Percentiles rank a stretch among this genome's conserved stretches.
phyloP scores from a whole-genome alignment of 2,329 filamentous ascomycete species.

The Colletotrichum limetticola region DNA sequence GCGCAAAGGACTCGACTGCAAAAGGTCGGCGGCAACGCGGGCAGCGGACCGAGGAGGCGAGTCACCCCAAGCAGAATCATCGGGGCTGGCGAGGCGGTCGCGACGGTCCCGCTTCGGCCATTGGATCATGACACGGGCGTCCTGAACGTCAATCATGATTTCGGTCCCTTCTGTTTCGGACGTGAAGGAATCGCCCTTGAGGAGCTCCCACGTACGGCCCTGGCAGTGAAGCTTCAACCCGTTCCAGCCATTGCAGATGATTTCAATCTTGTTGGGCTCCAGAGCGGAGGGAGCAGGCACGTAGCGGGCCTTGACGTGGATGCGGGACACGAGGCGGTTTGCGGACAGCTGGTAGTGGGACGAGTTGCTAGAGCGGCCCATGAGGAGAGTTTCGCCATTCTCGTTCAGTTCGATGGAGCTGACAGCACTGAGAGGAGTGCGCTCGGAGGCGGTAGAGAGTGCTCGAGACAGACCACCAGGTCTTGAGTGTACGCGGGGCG shows the following conservation, averaged over 20 bases:
- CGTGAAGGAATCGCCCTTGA: slow-evolving; percentile 88
- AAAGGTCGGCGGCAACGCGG: slow-evolving; percentile 47
- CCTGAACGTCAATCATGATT: slow-evolving; percentile 95
- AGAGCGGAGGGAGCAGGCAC: slow-evolving; percentile 74
- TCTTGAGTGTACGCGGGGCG: slow-evolving; percentile 61
- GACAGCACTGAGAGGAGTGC: slow-evolving; percentile 84
- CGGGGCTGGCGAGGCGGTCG: slow-evolving; percentile 61
- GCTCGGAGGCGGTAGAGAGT: slow-evolving; percentile 76
- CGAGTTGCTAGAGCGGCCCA: slow-evolving; percentile 94
- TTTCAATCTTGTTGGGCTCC: slow-evolving; percentile 82
- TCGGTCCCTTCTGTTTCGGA: slow-evolving; percentile 89
- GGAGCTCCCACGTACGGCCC: slow-evolving; percentile 85
- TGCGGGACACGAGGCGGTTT: slow-evolving; percentile 90
- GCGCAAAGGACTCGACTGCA: slow-evolving; percentile 72
- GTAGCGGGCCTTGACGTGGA: slow-evolving; percentile 91
- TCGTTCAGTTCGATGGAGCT: slow-evolving; percentile 84
- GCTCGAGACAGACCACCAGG: slow-evolving; percentile 44
- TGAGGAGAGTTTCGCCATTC: slow-evolving; percentile 82
- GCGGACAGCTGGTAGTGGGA: slow-evolving; percentile 95
- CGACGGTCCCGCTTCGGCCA: slow-evolving; percentile 77
- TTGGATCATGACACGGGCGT: slow-evolving; percentile 86
- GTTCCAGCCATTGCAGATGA: slow-evolving; percentile 96
- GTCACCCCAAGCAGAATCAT: slow-evolving; percentile 79
- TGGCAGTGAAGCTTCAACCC: slow-evolving; percentile 93
- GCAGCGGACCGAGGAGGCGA: slow-evolving; percentile 56